These are phyloP conservation scores for Geopyxis carbonaria DNA, from an alignment of 495 filamentous ascomycete genomes.

Conservation along the genomic window DNA sequence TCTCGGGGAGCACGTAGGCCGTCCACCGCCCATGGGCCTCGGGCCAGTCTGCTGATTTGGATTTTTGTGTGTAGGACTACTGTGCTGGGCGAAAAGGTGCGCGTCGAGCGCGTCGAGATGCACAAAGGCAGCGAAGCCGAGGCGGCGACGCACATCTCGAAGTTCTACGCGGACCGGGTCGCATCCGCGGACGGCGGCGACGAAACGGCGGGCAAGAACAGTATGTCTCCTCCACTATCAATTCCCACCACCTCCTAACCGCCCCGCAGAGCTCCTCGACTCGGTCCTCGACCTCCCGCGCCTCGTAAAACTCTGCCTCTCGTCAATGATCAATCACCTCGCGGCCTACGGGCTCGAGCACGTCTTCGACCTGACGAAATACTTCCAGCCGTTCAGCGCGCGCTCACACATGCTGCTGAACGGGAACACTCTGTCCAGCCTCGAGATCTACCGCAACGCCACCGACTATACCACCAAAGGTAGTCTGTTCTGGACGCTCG, in stretches of 20 bases:
- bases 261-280: constrained; percentile 42
- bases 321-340: constrained; percentile 90
- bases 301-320: constrained; percentile 77
- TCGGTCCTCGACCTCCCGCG: constrained; percentile 75
- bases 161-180: constrained; percentile 84
- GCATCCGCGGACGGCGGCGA: constrained; percentile 32
- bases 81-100: constrained; percentile 78
- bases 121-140: constrained; percentile 42
- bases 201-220: constrained; percentile 28
- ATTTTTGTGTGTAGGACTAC: constrained; percentile 50
- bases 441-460: constrained; percentile 91
- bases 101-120: constrained; percentile 50
- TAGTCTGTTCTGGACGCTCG: constrained; percentile 87
- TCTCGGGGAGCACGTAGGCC: constrained; percentile 49
- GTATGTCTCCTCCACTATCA: not conserved
- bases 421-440: constrained; percentile 80
- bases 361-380: constrained; percentile 90
- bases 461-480: constrained; percentile 77
- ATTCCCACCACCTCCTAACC: constrained; percentile 32
- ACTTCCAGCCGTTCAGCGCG: constrained; percentile 92
- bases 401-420: constrained; percentile 92
- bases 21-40: no score
- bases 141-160: constrained; percentile 74
- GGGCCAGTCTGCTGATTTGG: not conserved
- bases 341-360: constrained; percentile 88